Percentiles rank a stretch among this genome's conserved stretches.
Conservation (phyloP, 306 rosid genomes). For the Echinosophora koreensis region DNA sequence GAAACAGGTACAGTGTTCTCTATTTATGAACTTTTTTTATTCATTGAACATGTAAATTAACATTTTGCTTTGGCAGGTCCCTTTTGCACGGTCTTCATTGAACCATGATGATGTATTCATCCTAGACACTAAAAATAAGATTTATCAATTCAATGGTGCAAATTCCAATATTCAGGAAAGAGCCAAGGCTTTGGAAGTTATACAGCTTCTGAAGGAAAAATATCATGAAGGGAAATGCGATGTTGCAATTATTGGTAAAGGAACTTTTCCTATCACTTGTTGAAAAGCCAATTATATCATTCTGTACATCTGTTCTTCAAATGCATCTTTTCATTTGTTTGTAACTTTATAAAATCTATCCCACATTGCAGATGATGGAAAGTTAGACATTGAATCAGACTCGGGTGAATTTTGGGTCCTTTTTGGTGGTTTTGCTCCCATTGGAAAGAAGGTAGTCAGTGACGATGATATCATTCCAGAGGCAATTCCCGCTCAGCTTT, state of each 20-base stretch:
- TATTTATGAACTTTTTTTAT: constrained; percentile 33
- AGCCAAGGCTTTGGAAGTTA: constrained; percentile 96
- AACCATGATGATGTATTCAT: constrained; percentile 99
- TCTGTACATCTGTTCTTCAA: constrained; percentile 28
- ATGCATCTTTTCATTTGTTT: constrained; percentile 31
- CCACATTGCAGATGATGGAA: constrained; percentile 84
- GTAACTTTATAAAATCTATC: constrained; percentile 37
- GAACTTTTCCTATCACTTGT: constrained; percentile 3
- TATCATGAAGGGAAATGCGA: constrained; percentile 87
- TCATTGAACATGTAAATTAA: constrained; percentile 38
- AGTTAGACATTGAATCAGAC: constrained; percentile 95
- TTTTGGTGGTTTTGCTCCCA: constrained; percentile 98
- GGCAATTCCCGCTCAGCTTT: constrained; percentile 72
- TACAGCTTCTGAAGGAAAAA: constrained; percentile 89
- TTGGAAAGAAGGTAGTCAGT: constrained; percentile 78
- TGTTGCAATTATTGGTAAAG: constrained; percentile 95
- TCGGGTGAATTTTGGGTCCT: constrained; percentile 99
- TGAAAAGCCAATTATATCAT: constrained; percentile 4
- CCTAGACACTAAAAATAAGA: constrained; percentile 74
- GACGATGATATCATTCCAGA: constrained; percentile 93
- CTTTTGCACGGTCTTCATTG: constrained; percentile 94
- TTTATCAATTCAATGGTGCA: constrained; percentile 97
- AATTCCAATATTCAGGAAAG: constrained; percentile 98
- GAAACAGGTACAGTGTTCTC: constrained; percentile 74
- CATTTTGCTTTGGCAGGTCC: constrained; percentile 70